These are phyloP conservation scores for Lentinula sp. DNA, from an alignment of 768 basidiomycete species.

Conservation along the genomic window DNA sequence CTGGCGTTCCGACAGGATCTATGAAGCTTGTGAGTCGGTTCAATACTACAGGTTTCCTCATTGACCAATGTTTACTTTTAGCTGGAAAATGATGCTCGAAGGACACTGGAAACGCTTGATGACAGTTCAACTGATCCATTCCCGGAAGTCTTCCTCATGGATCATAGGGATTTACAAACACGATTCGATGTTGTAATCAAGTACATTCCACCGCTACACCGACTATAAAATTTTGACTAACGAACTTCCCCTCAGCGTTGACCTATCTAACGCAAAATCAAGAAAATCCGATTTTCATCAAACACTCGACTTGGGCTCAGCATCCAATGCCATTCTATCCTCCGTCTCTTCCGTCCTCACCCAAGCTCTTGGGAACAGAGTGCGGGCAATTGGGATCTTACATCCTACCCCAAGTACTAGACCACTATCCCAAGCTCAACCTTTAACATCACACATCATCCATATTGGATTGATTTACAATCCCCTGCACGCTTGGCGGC, in stretches of 20 bases:
- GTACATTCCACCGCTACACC: slow-evolving; percentile 27
- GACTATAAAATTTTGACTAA: background rate
- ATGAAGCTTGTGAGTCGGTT: slow-evolving; percentile 58
- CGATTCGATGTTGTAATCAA: slow-evolving; percentile 72
- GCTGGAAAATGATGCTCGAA: slow-evolving; percentile 71
- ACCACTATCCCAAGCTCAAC: slow-evolving; percentile 48
- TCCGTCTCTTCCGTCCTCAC: slow-evolving; percentile 46
- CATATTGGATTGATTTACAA: slow-evolving; percentile 76
- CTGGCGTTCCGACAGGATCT: slow-evolving; percentile 69
- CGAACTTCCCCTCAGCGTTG: slow-evolving; percentile 35
- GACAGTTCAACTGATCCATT: slow-evolving; percentile 54
- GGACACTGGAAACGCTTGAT: slow-evolving; percentile 64
- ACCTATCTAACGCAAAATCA: slow-evolving; percentile 43
- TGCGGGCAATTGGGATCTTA: slow-evolving; percentile 57
- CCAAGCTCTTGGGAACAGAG: slow-evolving; percentile 69
- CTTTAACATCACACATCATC: slow-evolving; percentile 41
- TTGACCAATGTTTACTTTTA: slow-evolving; percentile 20
- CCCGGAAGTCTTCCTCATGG: slow-evolving; percentile 63
- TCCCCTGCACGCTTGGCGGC: slow-evolving; percentile 64
- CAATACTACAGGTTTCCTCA: background rate
- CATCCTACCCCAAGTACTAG: slow-evolving; percentile 41
- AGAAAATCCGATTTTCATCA: slow-evolving; percentile 36
- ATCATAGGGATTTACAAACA: slow-evolving; percentile 54
- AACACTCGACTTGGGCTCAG: slow-evolving; percentile 55
- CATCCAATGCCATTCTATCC: slow-evolving; percentile 47